These are phyloP conservation scores for Cytospora chrysosperma DNA, from an alignment of 2,329 filamentous ascomycete species.

Conservation along the genomic window DNA sequence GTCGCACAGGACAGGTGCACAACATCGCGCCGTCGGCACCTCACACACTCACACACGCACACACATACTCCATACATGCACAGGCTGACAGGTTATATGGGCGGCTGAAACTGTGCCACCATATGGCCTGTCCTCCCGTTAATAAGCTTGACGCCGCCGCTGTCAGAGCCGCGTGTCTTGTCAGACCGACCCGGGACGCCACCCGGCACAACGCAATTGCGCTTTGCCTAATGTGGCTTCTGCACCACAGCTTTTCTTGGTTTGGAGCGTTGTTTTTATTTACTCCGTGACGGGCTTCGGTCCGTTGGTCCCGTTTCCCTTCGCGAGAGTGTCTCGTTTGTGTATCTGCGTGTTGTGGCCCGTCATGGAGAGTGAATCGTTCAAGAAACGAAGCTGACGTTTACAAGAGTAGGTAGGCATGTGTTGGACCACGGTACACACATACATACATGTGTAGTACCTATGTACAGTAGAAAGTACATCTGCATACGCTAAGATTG, in stretches of 20 bases:
- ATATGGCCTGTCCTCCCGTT: neutral
- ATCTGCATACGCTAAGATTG: neutral
- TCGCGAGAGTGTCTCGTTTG: neutral
- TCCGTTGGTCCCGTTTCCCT: neutral
- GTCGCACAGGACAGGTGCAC: neutral
- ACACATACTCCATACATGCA: too few relatives aligned
- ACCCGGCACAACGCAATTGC: constrained; percentile 6
- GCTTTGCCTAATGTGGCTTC: constrained; percentile 12
- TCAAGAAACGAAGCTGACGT: neutral
- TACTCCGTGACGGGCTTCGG: neutral
- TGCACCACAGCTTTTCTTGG: neutral
- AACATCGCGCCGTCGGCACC: neutral
- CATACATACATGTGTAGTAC: too few relatives aligned
- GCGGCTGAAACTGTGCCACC: constrained; percentile 18
- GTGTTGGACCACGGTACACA: too few relatives aligned
- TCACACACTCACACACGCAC: neutral
- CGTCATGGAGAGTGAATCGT: neutral
- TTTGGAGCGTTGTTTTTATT: neutral
- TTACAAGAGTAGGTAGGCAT: too few relatives aligned
- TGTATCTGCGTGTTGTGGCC: neutral
- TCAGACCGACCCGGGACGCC: constrained; percentile 2
- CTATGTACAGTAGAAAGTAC: neutral
- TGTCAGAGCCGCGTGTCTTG: neutral
- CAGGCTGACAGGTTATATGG: neutral
- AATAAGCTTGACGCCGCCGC: neutral